Evolutionary conservation across 2,329 filamentous ascomycete genomes (phyloP).

Genomic region (Alternaria solani): DNA sequence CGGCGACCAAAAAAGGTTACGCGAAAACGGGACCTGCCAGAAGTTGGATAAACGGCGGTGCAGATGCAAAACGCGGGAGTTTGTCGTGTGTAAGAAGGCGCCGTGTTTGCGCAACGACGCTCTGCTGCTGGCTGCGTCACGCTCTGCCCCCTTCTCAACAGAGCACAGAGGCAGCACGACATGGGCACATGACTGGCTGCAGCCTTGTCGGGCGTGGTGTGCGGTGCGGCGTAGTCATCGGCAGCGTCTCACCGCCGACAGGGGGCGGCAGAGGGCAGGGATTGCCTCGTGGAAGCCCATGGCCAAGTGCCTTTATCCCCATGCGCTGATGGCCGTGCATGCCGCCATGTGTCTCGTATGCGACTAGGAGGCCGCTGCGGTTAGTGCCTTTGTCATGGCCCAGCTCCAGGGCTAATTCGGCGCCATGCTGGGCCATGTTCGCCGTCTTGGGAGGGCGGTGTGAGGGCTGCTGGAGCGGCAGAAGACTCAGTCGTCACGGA

Average conservation of each 20-base stretch:
- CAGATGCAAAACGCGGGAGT: constrained; percentile 30
- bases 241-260: constrained; percentile 23
- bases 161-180: constrained; percentile 15
- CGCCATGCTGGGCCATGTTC: constrained; percentile 38
- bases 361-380: constrained; percentile 30
- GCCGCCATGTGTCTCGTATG: constrained; percentile 42
- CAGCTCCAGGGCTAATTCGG: constrained; percentile 32
- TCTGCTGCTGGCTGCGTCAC: constrained; percentile 18
- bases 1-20: constrained; percentile 32
- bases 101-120: constrained; percentile 20
- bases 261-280: constrained; percentile 34
- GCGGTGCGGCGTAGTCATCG: constrained; percentile 23
- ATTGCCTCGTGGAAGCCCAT: constrained; percentile 47
- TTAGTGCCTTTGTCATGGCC: constrained; percentile 41
- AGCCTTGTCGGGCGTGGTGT: constrained; percentile 9
- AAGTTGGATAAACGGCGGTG: constrained; percentile 42
- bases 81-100: constrained; percentile 23
- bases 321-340: constrained; percentile 33
- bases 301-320: constrained; percentile 42
- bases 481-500: constrained; percentile 35
- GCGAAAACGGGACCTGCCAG: constrained; percentile 40
- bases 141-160: constrained; percentile 16
- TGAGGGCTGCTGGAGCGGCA: constrained; percentile 33
- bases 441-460: constrained; percentile 42
- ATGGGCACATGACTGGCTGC: constrained; percentile 19